Evolutionary conservation across 78 protist genomes (phyloP).

Genomic region (Cavenderia fasciculata): DNA sequence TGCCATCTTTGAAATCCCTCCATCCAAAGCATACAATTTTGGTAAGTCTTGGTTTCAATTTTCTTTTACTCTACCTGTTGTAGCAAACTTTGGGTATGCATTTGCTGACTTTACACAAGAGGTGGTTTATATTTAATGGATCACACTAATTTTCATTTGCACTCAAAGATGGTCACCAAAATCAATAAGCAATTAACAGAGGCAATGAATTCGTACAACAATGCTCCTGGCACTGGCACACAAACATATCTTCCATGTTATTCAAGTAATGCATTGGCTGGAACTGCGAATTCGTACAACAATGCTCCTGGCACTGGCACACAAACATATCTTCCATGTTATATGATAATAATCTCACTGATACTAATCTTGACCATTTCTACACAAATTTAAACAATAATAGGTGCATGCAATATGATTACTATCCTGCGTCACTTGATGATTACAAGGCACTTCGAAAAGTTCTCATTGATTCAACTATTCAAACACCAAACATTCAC

Average conservation of each 20-base stretch:
- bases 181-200: neutral
- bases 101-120: no score
- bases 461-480: neutral
- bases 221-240: neutral
- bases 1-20: no score
- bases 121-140: no score
- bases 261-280: neutral
- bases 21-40: no score
- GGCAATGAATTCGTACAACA: neutral
- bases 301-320: neutral
- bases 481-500: neutral
- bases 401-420: neutral
- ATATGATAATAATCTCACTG: neutral
- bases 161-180: neutral
- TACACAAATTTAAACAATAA: neutral
- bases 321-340: neutral
- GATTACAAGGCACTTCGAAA: neutral
- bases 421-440: neutral
- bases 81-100: no score
- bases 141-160: no score
- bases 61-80: no score
- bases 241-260: neutral
- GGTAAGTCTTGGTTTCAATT: no score
- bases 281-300: neutral
- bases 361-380: neutral